These are phyloP conservation scores for Coemansia sp. DNA, from an alignment of 192 early-diverging fungal species.

Conservation along the genomic window DNA sequence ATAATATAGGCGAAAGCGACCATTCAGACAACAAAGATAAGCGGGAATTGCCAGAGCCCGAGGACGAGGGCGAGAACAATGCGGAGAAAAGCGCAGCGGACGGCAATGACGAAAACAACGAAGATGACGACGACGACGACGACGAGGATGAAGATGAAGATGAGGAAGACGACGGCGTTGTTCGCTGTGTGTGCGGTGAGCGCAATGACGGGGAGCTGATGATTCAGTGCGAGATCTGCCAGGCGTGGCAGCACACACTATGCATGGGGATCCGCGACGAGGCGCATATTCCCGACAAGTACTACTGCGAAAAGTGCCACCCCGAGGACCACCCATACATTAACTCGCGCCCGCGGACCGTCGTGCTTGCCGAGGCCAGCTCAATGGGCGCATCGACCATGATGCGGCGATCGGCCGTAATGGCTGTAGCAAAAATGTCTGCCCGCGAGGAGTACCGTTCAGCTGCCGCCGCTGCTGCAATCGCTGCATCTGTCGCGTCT, in stretches of 20 bases:
- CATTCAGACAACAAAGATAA: neutral
- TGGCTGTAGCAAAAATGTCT: constrained; percentile 52
- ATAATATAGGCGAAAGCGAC: neutral
- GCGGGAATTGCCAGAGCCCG: constrained; percentile 5
- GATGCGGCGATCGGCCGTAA: constrained; percentile 51
- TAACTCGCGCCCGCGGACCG: constrained; percentile 45
- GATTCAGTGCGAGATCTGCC: constrained; percentile 93
- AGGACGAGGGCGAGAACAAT: constrained; percentile 7
- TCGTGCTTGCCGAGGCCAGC: constrained; percentile 41
- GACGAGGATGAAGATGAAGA: constrained; percentile 15
- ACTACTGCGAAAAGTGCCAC: constrained; percentile 88
- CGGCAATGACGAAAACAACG: constrained; percentile 16
- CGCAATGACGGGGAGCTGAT: constrained; percentile 70
- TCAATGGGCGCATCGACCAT: constrained; percentile 40
- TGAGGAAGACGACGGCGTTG: constrained; percentile 43
- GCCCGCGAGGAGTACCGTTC: constrained; percentile 48
- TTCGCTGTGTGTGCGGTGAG: constrained; percentile 53
- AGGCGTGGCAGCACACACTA: constrained; percentile 93
- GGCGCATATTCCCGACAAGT: constrained; percentile 80
- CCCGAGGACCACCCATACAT: constrained; percentile 77
- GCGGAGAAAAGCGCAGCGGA: constrained; percentile 12
- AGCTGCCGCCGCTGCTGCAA: constrained; percentile 31
- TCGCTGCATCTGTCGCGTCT: constrained; percentile 39
- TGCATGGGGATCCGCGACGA: constrained; percentile 80
- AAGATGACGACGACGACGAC: constrained; percentile 6